Conservation (phyloP, 2,329 filamentous ascomycete genomes). For the Xylariaceae sp. region DNA sequence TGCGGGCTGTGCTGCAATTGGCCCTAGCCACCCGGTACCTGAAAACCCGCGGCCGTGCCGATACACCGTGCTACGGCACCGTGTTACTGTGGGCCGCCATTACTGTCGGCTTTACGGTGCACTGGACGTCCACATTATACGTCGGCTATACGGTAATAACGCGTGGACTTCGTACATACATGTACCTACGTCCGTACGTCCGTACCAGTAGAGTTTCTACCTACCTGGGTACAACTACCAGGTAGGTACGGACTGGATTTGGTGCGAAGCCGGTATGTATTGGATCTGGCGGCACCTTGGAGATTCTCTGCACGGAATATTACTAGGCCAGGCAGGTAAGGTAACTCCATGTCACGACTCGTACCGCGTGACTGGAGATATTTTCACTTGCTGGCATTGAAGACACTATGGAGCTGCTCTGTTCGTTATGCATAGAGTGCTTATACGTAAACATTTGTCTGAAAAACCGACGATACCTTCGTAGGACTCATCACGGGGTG, state of each 20-base stretch:
- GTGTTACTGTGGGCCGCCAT: neutral
- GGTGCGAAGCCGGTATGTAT: no score
- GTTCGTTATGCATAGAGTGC: neutral
- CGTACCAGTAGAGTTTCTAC: no score
- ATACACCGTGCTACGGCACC: neutral
- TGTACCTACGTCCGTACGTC: no score
- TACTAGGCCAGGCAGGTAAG: neutral
- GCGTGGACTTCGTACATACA: no score
- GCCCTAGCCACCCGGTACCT: constrained; percentile 31
- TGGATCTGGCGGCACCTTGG: no score
- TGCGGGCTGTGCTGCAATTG: constrained; percentile 28
- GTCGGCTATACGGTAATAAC: neutral
- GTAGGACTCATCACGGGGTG: no score
- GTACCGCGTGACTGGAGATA: neutral
- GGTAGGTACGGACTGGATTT: no score
- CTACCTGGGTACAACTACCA: no score
- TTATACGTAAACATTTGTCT: constrained; percentile 1
- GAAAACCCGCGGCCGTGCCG: constrained; percentile 19
- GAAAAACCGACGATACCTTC: neutral
- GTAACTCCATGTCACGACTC: neutral
- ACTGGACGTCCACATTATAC: neutral
- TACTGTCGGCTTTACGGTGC: neutral
- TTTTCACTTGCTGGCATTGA: neutral
- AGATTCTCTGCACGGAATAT: neutral
- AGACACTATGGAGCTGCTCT: neutral